These are phyloP conservation scores for Aspergillus mulundensis DNA, from an alignment of 495 filamentous ascomycete genomes.

Conservation along the genomic window DNA sequence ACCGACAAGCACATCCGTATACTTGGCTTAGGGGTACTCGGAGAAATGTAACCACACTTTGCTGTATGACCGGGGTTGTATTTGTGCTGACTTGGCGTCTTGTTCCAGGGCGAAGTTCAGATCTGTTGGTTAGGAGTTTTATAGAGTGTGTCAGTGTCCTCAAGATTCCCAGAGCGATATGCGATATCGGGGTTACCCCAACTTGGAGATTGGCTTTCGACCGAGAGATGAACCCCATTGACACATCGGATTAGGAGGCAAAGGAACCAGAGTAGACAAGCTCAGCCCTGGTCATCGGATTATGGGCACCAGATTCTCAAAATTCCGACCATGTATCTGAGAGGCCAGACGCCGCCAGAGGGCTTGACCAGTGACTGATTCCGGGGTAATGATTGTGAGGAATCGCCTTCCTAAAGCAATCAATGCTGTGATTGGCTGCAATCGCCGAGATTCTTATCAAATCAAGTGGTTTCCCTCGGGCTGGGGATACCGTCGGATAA, in stretches of 20 bases:
- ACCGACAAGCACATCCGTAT: no score
- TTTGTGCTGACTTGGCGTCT: no score
- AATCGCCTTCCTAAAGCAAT: background rate
- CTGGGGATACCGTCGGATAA: conserved; percentile 1
- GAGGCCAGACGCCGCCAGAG: background rate
- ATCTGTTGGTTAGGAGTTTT: no score
- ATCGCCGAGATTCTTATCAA: conserved; percentile 17
- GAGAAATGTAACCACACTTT: no score
- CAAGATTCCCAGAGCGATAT: background rate
- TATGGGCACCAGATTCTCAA: no score
- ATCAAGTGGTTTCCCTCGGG: conserved; percentile 11
- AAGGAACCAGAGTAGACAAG: background rate
- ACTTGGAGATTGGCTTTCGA: background rate
- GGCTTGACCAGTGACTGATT: background rate
- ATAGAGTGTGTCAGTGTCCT: no score
- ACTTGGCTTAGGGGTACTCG: no score
- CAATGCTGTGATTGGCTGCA: conserved; percentile 7
- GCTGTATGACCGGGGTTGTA: no score
- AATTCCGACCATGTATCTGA: no score
- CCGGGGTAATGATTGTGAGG: background rate
- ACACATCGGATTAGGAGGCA: background rate
- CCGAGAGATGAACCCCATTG: background rate
- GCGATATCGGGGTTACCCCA: background rate
- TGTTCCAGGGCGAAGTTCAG: no score
- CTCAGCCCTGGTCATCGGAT: no score